Base-by-base conservation (phyloP, 306 rosid species). In the Crotalaria pallida region DNA sequence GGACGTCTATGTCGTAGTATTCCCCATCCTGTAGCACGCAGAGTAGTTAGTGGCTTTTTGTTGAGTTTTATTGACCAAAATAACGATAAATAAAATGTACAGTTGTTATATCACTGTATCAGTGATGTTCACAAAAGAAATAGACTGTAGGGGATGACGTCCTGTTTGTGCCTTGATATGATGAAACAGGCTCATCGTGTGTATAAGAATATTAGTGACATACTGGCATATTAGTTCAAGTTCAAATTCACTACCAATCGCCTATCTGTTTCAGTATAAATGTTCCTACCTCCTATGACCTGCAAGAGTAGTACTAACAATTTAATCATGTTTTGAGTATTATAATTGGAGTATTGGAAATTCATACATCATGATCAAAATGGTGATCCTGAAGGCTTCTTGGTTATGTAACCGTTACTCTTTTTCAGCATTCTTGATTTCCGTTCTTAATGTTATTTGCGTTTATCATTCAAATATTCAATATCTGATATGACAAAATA, bases 11-110 rank as follows among this genome's bases (percentile, higher is more conserved):
- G 97, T 75, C 99, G 97, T 58, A 50, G 83, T 52, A 94, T 94
- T 81, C 97, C 97, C 16, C 80, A 86, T 67, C 99, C 97, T 52
- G 77, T 90, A 29, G 91, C 85, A 12, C 88, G 99, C 11, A 83
- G 97, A 72, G 87, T 91, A 51, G 96, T 94, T 51, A 94, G 97
- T 62, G 99, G 97, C 51, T 88, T 94, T 74, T 58, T 94, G 16
- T 73, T 94, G 76, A 90, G 90, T 76, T 89, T 76, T 44, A 90
- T 94, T 24, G 96, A 85, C 76, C 80, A 82, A 61, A 79, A 71
- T 36, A 67, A 53, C 62, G 77, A 82, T 7, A 58, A 84, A 74
- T 93, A 44, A 77, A 57, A 43, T 61, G 6, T 41, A 26, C 33
- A 12, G 1, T 17, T 38, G 22, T 55, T 8, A 2, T 51, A 27